These are phyloP conservation scores for Escallonia herrerae DNA, from an alignment of 129 eudicot species.

Conservation along the genomic window DNA sequence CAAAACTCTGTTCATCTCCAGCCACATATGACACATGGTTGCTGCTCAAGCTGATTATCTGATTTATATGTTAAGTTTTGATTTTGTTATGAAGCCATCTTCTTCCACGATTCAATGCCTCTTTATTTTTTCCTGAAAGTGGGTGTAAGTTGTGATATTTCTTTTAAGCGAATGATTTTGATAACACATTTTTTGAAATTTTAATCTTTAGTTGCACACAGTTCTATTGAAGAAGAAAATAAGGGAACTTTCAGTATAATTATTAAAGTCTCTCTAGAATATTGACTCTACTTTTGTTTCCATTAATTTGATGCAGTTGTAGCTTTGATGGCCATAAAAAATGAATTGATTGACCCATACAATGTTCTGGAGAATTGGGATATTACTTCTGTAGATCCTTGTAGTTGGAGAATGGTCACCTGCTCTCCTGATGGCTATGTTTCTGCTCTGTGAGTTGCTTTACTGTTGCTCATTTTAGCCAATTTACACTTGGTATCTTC, in stretches of 20 bases:
- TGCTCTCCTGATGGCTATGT: slow-evolving; percentile 77
- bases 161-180: too few species aligned
- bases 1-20: background rate
- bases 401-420: slow-evolving; percentile 96
- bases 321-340: slow-evolving; percentile 84
- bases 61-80: background rate
- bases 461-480: background rate
- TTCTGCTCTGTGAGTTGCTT: slow-evolving; percentile 66
- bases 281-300: background rate
- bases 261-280: too few species aligned
- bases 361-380: slow-evolving; percentile 92
- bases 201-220: too few species aligned
- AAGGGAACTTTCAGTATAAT: background rate
- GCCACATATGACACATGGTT: background rate
- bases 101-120: background rate
- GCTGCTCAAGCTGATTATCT: background rate
- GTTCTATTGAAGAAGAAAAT: background rate
- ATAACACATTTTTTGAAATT: too few species aligned
- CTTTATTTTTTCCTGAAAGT: background rate
- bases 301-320: slow-evolving; percentile 53
- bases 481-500: slow-evolving; percentile 2
- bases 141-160: too few species aligned
- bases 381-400: slow-evolving; percentile 84
- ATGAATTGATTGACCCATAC: slow-evolving; percentile 60
- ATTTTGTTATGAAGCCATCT: background rate